Conservation (phyloP, 75 land plant species). For the Pinus albicaulis region DNA sequence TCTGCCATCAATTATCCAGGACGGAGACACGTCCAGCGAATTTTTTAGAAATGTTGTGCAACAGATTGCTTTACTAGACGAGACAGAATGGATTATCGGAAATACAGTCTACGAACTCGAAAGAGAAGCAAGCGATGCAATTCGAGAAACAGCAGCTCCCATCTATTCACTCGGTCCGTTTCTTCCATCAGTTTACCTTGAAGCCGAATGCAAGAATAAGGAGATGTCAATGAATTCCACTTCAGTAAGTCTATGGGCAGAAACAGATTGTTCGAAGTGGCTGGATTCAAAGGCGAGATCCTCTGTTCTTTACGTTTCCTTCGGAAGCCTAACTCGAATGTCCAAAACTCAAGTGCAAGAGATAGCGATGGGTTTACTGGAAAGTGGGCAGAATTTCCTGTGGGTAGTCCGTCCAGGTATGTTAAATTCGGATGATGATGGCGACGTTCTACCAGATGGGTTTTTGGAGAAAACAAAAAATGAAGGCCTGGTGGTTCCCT, state of each 20-base stretch:
- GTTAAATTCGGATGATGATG: not conserved
- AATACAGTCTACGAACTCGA: not conserved
- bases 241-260: not conserved
- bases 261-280: not conserved
- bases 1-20: not conserved
- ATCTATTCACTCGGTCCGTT: not conserved
- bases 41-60: not conserved
- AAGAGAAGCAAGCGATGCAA: not conserved
- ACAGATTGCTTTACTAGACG: not conserved
- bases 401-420: slow-evolving; percentile 11
- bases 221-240: not conserved
- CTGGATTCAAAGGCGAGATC: not conserved
- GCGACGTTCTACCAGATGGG: not conserved
- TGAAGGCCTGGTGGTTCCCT: slow-evolving; percentile 18
- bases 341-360: slow-evolving; percentile 2
- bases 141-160: not conserved
- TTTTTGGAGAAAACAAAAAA: slow-evolving; percentile 11
- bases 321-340: not conserved
- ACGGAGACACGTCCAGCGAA: not conserved
- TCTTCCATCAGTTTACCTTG: no score
- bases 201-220: no score
- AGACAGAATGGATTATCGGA: not conserved
- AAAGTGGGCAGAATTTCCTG: slow-evolving; percentile 7
- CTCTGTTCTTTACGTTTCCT: slow-evolving; percentile 9
- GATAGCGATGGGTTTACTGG: not conserved